These are phyloP conservation scores for Corinectria fuckeliana DNA, from an alignment of 2,329 filamentous ascomycete species.

Conservation along the genomic window DNA sequence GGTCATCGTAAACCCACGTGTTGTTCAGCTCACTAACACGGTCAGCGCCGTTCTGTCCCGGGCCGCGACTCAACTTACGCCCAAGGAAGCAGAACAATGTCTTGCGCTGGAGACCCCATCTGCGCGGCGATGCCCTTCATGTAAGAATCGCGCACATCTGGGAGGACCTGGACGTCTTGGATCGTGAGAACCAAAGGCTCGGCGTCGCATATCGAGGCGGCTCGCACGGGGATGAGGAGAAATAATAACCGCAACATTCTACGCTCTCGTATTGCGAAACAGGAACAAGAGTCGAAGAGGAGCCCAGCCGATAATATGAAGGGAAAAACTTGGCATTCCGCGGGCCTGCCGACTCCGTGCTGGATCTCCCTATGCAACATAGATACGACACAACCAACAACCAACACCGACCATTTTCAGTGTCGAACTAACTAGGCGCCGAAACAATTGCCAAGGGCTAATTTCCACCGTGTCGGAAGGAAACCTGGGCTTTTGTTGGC, in stretches of 20 bases:
- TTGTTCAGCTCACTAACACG: constrained; percentile 43
- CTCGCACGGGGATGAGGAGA: not conserved
- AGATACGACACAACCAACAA: not conserved
- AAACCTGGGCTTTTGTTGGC: not conserved
- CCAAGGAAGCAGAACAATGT: constrained; percentile 42
- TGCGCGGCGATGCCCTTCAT: constrained; percentile 38
- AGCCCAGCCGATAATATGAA: not conserved
- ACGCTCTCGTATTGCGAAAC: not conserved
- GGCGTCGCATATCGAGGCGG: constrained; percentile 21
- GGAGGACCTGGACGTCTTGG: constrained; percentile 32
- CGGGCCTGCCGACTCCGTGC: not conserved
- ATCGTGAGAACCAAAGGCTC: constrained; percentile 23
- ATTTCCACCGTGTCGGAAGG: not conserved
- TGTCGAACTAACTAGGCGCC: not conserved
- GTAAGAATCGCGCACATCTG: constrained; percentile 32
- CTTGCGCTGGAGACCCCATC: constrained; percentile 37
- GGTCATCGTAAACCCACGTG: constrained; percentile 42
- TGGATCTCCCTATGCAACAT: not conserved
- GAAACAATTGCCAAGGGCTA: not conserved
- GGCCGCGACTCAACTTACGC: constrained; percentile 29
- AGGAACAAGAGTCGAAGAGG: not conserved
- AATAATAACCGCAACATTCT: constrained; percentile 10
- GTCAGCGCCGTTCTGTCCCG: not conserved
- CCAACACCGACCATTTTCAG: not conserved
- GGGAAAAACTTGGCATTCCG: not conserved